These are phyloP conservation scores for Aspergillus sclerotiicarbonarius DNA, from an alignment of 495 filamentous ascomycete genomes.

Conservation along the genomic window DNA sequence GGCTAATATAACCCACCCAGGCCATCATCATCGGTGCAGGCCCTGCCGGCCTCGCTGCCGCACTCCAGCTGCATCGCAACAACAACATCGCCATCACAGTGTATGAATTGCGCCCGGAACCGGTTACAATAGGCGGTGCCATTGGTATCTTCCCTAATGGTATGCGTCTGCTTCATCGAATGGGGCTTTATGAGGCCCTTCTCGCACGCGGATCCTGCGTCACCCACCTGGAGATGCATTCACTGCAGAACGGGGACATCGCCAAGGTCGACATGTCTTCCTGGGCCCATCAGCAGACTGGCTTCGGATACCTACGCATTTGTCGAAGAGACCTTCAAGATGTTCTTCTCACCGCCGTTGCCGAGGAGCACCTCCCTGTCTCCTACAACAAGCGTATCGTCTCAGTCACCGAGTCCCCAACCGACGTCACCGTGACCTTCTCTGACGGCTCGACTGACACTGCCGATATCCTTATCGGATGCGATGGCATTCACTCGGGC, in stretches of 20 bases:
- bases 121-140: conserved; percentile 45
- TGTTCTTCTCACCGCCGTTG: conserved; percentile 24
- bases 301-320: conserved; percentile 37
- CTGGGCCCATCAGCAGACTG: conserved; percentile 22
- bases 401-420: conserved; percentile 15
- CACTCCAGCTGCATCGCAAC: conserved; percentile 27
- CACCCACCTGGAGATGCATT: conserved; percentile 28
- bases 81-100: conserved; percentile 27
- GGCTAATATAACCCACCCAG: background rate
- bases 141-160: conserved; percentile 50
- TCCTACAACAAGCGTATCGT: conserved; percentile 22
- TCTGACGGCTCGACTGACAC: conserved; percentile 29
- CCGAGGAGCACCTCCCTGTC: conserved; percentile 24
- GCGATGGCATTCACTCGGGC: conserved; percentile 55
- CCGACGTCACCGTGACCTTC: conserved; percentile 25
- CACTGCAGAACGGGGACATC: conserved; percentile 24
- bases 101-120: conserved; percentile 32
- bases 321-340: conserved; percentile 29
- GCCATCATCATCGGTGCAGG: conserved; percentile 22
- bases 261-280: conserved; percentile 21
- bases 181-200: conserved; percentile 34
- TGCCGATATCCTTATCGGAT: conserved; percentile 53
- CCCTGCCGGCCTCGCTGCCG: conserved; percentile 25
- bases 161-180: conserved; percentile 40
- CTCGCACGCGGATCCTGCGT: conserved; percentile 17